Evolutionary conservation across 768 basidiomycete species (phyloP), one percentile per base, ranked within the genome.

Genomic region (Tricholoma sp.): DNA sequence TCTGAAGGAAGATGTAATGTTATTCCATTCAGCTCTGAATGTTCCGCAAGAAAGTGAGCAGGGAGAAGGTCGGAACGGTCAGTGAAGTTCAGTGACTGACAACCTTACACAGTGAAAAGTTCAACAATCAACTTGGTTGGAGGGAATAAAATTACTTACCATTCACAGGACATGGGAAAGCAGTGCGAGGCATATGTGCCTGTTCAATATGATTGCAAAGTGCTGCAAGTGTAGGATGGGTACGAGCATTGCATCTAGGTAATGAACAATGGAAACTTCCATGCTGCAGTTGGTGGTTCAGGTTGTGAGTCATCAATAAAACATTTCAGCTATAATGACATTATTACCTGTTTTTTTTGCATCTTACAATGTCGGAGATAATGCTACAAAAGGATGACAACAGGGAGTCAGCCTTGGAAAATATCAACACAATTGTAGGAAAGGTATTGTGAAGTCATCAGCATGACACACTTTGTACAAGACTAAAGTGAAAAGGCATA

Each of bases 171-270:
- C 65, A 66, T 5, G 52, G 31, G 32, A 64, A 49, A 27, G n/a
- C 5, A 14, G 46, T 46, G 10, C 65, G 65, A 52, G 61, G 47
- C 43, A 66, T 55, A 54, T 66, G 65, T 16, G 65, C 64, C 18
- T 39, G 51, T 35, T 64, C 61, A 22, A 66, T 32, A 46, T 66
- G 65, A 5, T 45, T 18, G 32, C 55, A 56, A 18, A 66, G 63
- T 35, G 52, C 52, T 24, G 56, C 54, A 14, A 63, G 14, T 19
- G 59, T 60, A 22, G 49, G 32, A 22, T 64, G 56, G 3, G 24
- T 22, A 4, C 52, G 53, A 35, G 54, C 53, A 54, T 56, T 63
- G 39, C 65, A 66, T 50, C 61, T 57, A 6, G 61, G 59, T 22
- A 65, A 37, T 34, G n/a, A 29, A 24, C 61, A 62, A 19, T 43